Evolutionary conservation across 2,329 filamentous ascomycete species (phyloP), one percentile per base, ranked within the genome.

Genomic region (Penicillium sp.): DNA sequence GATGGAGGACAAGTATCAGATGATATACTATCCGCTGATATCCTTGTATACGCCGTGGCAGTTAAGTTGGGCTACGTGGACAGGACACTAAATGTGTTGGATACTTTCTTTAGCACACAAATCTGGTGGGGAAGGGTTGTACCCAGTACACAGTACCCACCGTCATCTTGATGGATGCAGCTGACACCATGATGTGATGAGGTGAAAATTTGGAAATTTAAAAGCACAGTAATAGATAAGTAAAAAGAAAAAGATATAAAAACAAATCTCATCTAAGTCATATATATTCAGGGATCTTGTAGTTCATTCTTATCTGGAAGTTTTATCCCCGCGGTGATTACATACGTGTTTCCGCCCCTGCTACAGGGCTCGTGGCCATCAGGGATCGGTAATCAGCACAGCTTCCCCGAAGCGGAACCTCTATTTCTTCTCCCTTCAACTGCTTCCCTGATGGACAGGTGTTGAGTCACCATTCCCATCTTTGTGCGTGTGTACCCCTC

Each of bases 21-120:
- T 55, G 35, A 51, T 52, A 3, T 16, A 25, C 8, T 35, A 17
- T 44, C 40, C 19, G 33, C 33, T 55, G 33, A 22, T 16, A 35
- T 25, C 57, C 78, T 73, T 3, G 70, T 75, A 35, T 50, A 14
- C 6, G 22, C 9, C 11, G 30, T 46, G 37, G 36, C 17, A 22
- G 42, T 33, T 22, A 17, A 31, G 19, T 49, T 42, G 44, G 8
- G 66, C 61, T 0, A 79, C 75, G 36, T 42, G 47, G 45, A 58
- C 44, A 50, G 14, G 44, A 14, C 42, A 46, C 26, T 8, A 30
- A 26, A 44, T 26, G 61, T 53, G 52, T 47, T 43, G 3, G 38
- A 19, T 58, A 61, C 58, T 48, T 54, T 9, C 19, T 30, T 37
- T 30, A 26, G 26, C 55, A 53, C 53, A 56, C 53, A 51, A 55